Conservation (phyloP, 441 rosid genomes). For the Aleurites moluccanus region DNA sequence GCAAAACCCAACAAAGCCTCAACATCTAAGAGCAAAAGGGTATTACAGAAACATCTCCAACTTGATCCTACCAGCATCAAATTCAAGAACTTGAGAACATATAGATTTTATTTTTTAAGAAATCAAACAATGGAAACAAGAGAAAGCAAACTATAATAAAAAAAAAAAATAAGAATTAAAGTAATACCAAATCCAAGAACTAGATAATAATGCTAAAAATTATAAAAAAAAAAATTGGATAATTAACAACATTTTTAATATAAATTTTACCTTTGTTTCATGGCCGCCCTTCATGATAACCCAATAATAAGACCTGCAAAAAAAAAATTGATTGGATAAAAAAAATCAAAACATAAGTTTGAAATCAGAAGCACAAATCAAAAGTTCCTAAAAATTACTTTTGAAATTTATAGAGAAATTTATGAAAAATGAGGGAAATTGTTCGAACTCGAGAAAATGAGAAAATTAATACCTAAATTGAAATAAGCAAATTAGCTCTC, state of each 20-base stretch:
- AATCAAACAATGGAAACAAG: background rate
- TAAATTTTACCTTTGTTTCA: slow-evolving; percentile 38
- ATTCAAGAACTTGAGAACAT: background rate
- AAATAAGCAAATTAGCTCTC: background rate
- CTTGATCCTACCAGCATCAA: background rate
- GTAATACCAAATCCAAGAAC: background rate
- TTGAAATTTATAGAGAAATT: background rate
- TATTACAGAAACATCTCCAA: background rate
- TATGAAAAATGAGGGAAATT: background rate
- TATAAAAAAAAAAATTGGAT: background rate
- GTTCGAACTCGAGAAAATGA: background rate
- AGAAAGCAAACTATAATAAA: too few relatives aligned
- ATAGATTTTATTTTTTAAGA: background rate
- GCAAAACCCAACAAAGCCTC: background rate
- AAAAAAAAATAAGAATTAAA: too few relatives aligned
- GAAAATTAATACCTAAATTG: background rate
- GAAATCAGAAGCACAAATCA: background rate
- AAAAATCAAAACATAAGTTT: background rate
- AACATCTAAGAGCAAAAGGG: too few relatives aligned
- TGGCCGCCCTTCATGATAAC: slow-evolving; percentile 49
- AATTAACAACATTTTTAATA: background rate
- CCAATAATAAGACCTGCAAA: slow-evolving; percentile 2
- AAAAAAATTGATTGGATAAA: background rate
- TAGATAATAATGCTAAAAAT: background rate
- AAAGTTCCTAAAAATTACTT: background rate